Conservation (phyloP, 805 yeast species). For the Spathaspora boniae region DNA sequence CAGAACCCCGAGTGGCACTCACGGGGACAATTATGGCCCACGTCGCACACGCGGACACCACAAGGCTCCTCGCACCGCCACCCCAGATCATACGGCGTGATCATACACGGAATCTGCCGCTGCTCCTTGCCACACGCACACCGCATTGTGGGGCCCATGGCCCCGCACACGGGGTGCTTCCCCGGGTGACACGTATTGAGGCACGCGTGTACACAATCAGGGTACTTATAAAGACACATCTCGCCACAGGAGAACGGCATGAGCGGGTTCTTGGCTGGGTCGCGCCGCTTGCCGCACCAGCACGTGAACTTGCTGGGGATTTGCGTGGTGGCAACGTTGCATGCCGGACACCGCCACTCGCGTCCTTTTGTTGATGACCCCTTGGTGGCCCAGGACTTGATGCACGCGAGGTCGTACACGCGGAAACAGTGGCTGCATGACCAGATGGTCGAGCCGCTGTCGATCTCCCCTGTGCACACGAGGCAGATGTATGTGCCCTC, state of each 20-base stretch:
- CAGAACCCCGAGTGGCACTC: conserved; percentile 81
- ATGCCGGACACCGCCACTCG: conserved; percentile 85
- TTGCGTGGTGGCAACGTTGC: conserved; percentile 50
- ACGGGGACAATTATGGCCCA: conserved; percentile 62
- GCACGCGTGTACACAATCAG: conserved; percentile 70
- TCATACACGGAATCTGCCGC: conserved; percentile 67
- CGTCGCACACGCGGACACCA: conserved; percentile 55
- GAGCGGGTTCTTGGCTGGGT: conserved; percentile 53
- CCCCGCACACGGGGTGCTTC: conserved; percentile 77
- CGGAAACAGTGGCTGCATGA: conserved; percentile 74
- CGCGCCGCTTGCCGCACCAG: conserved; percentile 82
- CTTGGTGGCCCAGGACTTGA: conserved; percentile 78
- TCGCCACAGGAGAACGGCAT: conserved; percentile 89
- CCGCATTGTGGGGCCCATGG: conserved; percentile 64
- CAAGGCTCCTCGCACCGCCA: conserved; percentile 69
- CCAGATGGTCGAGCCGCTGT: conserved; percentile 66
- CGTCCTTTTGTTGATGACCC: conserved; percentile 65
- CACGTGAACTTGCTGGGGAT: conserved; percentile 64
- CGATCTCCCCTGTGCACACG: conserved; percentile 84
- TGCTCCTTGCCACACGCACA: conserved; percentile 73
- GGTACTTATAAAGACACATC: conserved; percentile 58
- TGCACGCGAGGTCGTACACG: conserved; percentile 83
- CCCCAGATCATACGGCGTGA: conserved; percentile 64
- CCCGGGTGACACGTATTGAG: conserved; percentile 83
- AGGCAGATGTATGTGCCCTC: conserved; percentile 77